phyloP scores from a whole-genome alignment of 768 basidiomycete genomes.

The Lentinus brumalis region DNA sequence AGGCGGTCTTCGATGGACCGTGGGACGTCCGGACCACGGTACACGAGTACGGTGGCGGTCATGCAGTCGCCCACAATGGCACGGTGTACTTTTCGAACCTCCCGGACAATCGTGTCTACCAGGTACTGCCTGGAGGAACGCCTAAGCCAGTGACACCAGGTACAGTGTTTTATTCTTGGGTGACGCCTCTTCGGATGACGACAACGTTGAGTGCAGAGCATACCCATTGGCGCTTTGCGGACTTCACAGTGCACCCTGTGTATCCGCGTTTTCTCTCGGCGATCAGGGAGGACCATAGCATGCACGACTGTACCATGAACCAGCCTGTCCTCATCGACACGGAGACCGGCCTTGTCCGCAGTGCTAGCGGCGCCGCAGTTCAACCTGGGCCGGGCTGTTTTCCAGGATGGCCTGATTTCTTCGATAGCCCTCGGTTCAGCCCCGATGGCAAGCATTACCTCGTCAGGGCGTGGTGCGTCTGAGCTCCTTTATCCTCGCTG shows the following conservation, averaged over 20 bases:
- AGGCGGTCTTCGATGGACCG: too few species aligned
- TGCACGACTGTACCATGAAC: conserved; percentile 52
- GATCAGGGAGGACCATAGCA: conserved; percentile 69
- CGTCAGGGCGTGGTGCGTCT: conserved; percentile 58
- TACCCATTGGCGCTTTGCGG: conserved; percentile 50
- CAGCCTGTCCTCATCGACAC: conserved; percentile 58
- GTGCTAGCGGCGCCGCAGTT: conserved; percentile 58
- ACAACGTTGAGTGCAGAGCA: conserved; percentile 1
- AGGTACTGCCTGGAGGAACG: conserved; percentile 31
- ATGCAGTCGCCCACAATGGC: conserved; percentile 50
- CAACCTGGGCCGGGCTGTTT: conserved; percentile 36
- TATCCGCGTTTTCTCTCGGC: conserved; percentile 54
- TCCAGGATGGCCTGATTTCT: too few species aligned
- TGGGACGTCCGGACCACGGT: conserved; percentile 58
- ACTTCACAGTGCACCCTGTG: conserved; percentile 56
- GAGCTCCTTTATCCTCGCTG: background rate
- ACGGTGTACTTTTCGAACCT: conserved; percentile 59
- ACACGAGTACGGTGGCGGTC: conserved; percentile 62
- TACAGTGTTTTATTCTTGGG: conserved; percentile 38
- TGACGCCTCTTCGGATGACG: too few species aligned
- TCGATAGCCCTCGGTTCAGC: conserved; percentile 53
- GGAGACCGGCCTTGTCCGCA: conserved; percentile 39
- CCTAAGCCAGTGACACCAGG: conserved; percentile 60
- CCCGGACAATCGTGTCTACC: conserved; percentile 53
- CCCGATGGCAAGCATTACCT: conserved; percentile 55